Conservation (phyloP, 495 filamentous ascomycete species). For the Hamigera avellanea region DNA sequence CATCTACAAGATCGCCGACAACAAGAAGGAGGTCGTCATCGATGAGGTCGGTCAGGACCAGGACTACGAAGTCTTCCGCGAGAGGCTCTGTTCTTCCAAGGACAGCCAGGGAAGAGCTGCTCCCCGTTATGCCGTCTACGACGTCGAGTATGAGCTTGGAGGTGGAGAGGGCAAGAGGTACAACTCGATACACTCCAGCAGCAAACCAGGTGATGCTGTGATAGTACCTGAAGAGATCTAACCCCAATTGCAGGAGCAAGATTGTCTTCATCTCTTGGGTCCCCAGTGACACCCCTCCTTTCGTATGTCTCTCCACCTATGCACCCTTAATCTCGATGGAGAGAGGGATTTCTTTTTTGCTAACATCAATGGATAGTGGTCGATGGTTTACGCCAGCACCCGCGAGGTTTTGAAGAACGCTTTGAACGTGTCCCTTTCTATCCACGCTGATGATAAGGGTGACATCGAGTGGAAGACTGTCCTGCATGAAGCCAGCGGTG, state of each 20-base stretch:
- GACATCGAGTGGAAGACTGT: constrained; percentile 81
- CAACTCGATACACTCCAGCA: neutral
- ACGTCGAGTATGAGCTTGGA: constrained; percentile 73
- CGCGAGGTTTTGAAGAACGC: constrained; percentile 85
- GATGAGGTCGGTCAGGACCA: constrained; percentile 55
- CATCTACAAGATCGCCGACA: constrained; percentile 92
- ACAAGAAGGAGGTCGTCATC: constrained; percentile 82
- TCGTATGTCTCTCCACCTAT: constrained; percentile 46
- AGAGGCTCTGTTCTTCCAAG: constrained; percentile 61
- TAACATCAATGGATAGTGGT: constrained; percentile 23
- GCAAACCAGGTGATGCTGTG: neutral
- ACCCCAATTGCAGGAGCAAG: constrained; percentile 57
- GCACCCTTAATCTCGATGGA: too few relatives aligned
- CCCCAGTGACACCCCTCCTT: constrained; percentile 69
- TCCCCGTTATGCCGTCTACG: constrained; percentile 89
- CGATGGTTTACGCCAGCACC: constrained; percentile 96
- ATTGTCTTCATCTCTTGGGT: constrained; percentile 94
- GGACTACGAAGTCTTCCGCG: constrained; percentile 68
- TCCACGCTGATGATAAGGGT: constrained; percentile 86
- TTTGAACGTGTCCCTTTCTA: constrained; percentile 64
- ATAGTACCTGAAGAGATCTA: too few relatives aligned
- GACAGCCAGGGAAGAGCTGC: constrained; percentile 51
- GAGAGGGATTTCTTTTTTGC: constrained; percentile 3
- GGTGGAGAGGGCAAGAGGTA: constrained; percentile 74
- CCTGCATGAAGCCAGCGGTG: constrained; percentile 71